Evolutionary conservation across 257 asterid genomes (phyloP).

Genomic region (Lantana camara): DNA sequence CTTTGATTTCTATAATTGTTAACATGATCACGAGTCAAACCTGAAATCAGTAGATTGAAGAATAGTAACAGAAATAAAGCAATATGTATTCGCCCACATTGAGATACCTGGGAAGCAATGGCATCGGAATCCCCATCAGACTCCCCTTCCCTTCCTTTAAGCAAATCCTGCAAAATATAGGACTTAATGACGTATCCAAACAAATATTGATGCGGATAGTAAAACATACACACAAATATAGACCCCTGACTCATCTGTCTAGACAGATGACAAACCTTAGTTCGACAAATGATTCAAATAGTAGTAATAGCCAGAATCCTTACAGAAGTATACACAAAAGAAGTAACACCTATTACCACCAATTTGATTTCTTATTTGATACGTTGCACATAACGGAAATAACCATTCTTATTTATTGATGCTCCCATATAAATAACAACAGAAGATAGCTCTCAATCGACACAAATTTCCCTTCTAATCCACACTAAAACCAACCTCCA

Average conservation of each 20-base stretch:
- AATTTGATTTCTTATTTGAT: not conserved
- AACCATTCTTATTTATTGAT: not conserved
- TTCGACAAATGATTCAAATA: not conserved
- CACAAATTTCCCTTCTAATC: too few species aligned
- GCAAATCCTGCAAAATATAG: constrained; percentile 47
- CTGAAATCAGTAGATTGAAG: not conserved
- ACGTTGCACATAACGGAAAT: not conserved
- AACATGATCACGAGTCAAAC: not conserved
- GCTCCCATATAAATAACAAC: not conserved
- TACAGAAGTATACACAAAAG: not conserved
- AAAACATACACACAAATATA: not conserved
- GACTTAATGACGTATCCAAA: not conserved
- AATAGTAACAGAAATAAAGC: not conserved
- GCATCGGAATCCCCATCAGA: constrained; percentile 54
- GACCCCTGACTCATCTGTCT: too few species aligned
- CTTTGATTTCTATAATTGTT: not conserved
- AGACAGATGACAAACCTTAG: not conserved
- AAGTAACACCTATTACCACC: not conserved
- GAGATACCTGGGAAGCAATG: constrained; percentile 64
- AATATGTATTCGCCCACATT: not conserved
- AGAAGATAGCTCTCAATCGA: not conserved
- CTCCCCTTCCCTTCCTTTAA: constrained; percentile 60
- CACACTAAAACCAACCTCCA: not conserved
- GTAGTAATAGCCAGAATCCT: not conserved
- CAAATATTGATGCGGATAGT: not conserved